These are phyloP conservation scores for Acanthamoeba healyi DNA, from an alignment of 208 protist species.

Conservation along the genomic window DNA sequence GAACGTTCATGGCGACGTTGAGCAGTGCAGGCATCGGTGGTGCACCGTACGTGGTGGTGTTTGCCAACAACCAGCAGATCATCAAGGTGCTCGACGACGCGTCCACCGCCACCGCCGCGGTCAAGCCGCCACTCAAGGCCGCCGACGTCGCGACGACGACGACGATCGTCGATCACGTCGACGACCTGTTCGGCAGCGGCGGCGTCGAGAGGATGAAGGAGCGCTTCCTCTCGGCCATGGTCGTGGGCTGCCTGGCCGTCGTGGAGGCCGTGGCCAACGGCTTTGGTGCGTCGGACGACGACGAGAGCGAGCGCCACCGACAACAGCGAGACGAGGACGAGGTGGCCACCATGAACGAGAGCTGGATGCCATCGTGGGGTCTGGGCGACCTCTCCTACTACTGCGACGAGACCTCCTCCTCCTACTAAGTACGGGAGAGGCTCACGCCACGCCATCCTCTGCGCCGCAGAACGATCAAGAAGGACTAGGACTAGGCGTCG, in stretches of 20 bases:
- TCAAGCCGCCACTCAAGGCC: background rate
- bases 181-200: too few species aligned
- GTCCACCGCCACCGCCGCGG: background rate
- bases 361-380: conserved; percentile 19
- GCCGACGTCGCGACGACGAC: too few species aligned
- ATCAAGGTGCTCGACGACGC: background rate
- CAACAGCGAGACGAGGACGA: too few species aligned
- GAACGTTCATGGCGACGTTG: too few species aligned
- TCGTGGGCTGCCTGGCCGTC: background rate
- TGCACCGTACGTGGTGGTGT: background rate
- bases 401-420: background rate
- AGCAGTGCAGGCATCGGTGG: background rate
- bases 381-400: background rate
- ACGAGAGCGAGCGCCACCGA: too few species aligned
- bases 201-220: background rate
- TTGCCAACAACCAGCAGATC: background rate
- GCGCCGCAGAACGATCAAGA: too few species aligned
- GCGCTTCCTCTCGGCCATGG: background rate
- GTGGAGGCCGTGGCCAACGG: background rate
- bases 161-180: too few species aligned
- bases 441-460: too few species aligned
- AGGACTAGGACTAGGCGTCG: too few species aligned
- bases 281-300: too few species aligned
- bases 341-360: background rate
- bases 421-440: too few species aligned